Conservation (phyloP, 2,329 filamentous ascomycete genomes). For the Trichoderma sp. region DNA sequence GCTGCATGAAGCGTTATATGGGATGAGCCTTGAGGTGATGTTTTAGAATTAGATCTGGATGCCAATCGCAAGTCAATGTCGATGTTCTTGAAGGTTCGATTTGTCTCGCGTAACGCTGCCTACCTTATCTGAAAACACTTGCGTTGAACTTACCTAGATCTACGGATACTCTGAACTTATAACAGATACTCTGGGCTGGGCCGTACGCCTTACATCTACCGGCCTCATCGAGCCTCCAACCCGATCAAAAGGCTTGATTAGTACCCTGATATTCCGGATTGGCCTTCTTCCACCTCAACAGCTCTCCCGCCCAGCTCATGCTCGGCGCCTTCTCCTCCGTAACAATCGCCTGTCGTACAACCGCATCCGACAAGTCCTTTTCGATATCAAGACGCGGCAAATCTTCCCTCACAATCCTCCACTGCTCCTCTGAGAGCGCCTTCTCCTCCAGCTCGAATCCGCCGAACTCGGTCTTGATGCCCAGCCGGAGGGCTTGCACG, state of each 20-base stretch:
- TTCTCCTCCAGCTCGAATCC: background rate
- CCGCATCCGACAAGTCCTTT: constrained; percentile 18
- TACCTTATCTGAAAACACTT: too few relatives aligned
- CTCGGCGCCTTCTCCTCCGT: constrained; percentile 13
- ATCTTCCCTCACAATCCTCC: constrained; percentile 15
- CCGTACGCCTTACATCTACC: too few relatives aligned
- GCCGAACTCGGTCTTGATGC: constrained; percentile 13
- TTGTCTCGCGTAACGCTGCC: too few relatives aligned
- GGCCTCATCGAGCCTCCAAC: background rate
- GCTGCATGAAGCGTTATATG: background rate
- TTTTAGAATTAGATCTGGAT: too few relatives aligned
- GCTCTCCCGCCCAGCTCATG: constrained; percentile 19
- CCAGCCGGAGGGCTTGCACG: constrained; percentile 21
- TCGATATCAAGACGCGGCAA: constrained; percentile 22
- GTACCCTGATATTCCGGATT: constrained; percentile 19
- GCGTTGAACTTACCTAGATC: too few relatives aligned
- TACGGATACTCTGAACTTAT: too few relatives aligned
- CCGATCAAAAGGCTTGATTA: constrained; percentile 2
- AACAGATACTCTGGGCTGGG: too few relatives aligned
- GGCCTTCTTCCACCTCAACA: constrained; percentile 16
- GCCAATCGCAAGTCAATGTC: too few relatives aligned
- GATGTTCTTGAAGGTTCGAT: too few relatives aligned
- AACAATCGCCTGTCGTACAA: constrained; percentile 8
- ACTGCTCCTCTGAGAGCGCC: constrained; percentile 7
- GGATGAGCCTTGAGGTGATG: too few relatives aligned